Conservation (phyloP, 352 stramenopile genomes). For the Pythium periplocum region DNA sequence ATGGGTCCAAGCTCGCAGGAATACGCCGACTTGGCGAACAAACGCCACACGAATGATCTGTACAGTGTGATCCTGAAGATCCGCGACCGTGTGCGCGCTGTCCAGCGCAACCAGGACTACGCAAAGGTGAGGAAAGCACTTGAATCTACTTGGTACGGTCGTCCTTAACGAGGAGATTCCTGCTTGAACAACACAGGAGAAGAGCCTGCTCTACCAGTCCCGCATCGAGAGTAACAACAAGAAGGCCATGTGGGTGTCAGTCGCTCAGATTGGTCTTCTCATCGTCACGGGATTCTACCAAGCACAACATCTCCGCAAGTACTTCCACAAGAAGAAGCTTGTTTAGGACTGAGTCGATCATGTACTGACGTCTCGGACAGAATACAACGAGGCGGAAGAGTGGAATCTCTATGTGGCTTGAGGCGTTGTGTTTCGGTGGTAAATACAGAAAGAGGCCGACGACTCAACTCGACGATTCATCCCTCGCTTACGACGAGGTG, state of each 20-base stretch:
- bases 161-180: background rate
- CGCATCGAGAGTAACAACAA: constrained; percentile 77
- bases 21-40: constrained; percentile 80
- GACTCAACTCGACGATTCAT: no score
- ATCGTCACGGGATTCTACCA: constrained; percentile 65
- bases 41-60: constrained; percentile 78
- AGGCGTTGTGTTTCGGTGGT: no score
- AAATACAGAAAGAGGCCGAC: no score
- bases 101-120: constrained; percentile 85
- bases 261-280: constrained; percentile 46
- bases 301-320: constrained; percentile 70
- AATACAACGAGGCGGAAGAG: no score
- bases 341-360: constrained; percentile 27
- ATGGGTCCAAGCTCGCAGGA: constrained; percentile 73
- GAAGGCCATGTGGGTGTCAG: constrained; percentile 73
- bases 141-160: background rate
- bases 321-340: constrained; percentile 85
- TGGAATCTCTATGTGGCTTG: no score
- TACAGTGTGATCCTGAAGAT: constrained; percentile 79
- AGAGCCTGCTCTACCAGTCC: constrained; percentile 62
- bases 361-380: no score
- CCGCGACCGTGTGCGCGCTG: constrained; percentile 64
- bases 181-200: constrained; percentile 27
- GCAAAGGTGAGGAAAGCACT: constrained; percentile 37
- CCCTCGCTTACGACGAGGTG: no score